phyloP scores from a whole-genome alignment of 257 asterid species.

The Ilex aquifolium region DNA sequence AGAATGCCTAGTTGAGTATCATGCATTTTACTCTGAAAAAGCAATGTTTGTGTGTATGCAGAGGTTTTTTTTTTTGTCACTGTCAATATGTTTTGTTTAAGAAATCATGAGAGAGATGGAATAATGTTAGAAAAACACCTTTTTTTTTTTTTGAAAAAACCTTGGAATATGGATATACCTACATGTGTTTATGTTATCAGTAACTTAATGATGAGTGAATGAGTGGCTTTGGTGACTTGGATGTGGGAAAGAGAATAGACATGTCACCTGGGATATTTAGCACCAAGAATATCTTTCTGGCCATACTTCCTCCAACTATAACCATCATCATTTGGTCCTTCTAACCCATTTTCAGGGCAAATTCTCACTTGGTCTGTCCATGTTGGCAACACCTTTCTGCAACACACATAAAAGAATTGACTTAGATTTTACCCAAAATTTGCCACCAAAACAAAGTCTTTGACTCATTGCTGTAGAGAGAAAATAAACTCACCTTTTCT shows the following conservation, averaged over 20 bases:
- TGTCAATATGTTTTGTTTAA: too few relatives aligned
- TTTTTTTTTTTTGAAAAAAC: too few relatives aligned
- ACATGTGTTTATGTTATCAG: too few relatives aligned
- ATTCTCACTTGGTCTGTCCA: conserved; percentile 69
- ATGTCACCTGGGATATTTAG: conserved; percentile 40
- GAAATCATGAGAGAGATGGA: too few relatives aligned
- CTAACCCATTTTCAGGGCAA: conserved; percentile 49
- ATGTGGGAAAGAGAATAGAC: conserved; percentile 1
- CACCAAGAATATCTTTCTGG: conserved; percentile 54
- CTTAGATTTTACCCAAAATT: not conserved
- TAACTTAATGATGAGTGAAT: too few relatives aligned
- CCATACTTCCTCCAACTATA: conserved; percentile 88
- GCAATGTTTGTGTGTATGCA: too few relatives aligned
- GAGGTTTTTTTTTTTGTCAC: too few relatives aligned
- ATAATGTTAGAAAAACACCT: too few relatives aligned
- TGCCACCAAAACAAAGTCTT: not conserved
- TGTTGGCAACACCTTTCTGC: conserved; percentile 70
- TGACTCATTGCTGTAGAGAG: not conserved
- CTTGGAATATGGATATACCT: too few relatives aligned
- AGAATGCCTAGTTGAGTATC: too few relatives aligned
- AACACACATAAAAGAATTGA: conserved; percentile 10
- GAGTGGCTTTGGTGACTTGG: too few relatives aligned
- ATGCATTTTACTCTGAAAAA: too few relatives aligned
- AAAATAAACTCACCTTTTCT: conserved; percentile 49
- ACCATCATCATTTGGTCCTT: conserved; percentile 81